Percentiles rank a stretch among this genome's conserved stretches.
phyloP scores from a whole-genome alignment of 176 grass and related monocot species.

The Oryza rufipogon region DNA sequence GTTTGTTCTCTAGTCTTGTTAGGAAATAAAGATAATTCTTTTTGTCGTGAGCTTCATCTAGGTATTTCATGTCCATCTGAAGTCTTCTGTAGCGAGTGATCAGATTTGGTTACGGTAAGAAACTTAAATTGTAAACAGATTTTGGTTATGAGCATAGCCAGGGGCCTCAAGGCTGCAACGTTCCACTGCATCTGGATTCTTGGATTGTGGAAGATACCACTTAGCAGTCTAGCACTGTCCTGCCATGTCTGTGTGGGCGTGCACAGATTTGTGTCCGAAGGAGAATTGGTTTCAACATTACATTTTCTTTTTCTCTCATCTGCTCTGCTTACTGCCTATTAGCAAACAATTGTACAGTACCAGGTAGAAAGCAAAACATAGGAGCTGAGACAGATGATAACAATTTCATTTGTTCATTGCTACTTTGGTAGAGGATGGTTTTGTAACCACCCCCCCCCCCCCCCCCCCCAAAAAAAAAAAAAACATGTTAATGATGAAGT shows the following conservation, averaged over 20 bases:
- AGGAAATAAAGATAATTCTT: slow-evolving; percentile 55
- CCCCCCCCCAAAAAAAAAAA: not conserved
- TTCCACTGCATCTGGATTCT: not conserved
- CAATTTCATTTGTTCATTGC: not conserved
- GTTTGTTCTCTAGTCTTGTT: slow-evolving; percentile 52
- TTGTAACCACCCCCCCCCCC: not conserved
- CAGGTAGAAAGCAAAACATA: not conserved
- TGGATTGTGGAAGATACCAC: not conserved
- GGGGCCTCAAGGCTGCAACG: slow-evolving; percentile 36
- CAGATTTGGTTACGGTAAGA: slow-evolving; percentile 37
- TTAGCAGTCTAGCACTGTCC: not conserved
- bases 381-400: not conserved
- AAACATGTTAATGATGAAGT: not conserved
- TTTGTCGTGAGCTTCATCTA: slow-evolving; percentile 40
- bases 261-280: slow-evolving; percentile 10
- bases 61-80: slow-evolving; percentile 25
- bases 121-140: slow-evolving; percentile 38
- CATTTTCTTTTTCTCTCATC: not conserved
- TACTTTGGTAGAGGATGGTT: not conserved
- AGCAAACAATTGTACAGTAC: not conserved
- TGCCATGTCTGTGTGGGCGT: not conserved
- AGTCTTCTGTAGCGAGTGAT: slow-evolving; percentile 36
- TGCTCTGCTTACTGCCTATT: not conserved
- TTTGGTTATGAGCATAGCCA: slow-evolving; percentile 28
- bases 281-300: not conserved